These are phyloP conservation scores for Dactylella cylindrospora DNA, from an alignment of 2,329 filamentous ascomycete genomes.

Conservation along the genomic window DNA sequence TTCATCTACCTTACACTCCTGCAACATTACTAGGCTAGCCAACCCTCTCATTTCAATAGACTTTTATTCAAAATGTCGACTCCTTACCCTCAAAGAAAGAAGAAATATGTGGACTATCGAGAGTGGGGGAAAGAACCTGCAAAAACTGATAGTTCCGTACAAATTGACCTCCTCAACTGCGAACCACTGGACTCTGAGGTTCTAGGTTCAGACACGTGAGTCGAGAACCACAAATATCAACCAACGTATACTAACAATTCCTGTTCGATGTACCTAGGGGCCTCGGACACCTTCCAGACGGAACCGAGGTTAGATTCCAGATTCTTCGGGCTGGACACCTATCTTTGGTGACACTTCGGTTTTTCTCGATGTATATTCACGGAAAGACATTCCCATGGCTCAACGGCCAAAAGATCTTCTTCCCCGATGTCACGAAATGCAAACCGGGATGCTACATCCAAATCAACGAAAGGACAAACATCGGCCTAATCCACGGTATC, in stretches of 20 bases:
- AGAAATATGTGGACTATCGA: no score
- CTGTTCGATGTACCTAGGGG: slow-evolving; percentile 9
- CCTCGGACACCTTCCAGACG: slow-evolving; percentile 21
- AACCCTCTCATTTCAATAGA: no score
- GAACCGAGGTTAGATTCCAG: slow-evolving; percentile 17
- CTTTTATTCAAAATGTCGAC: no score
- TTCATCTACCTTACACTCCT: no score
- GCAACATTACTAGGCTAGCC: no score
- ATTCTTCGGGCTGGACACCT: slow-evolving; percentile 15
- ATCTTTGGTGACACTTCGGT: slow-evolving; percentile 14
- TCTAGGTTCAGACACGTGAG: slow-evolving; percentile 24
- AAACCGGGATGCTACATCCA: slow-evolving; percentile 26
- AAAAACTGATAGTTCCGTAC: no score
- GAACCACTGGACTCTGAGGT: slow-evolving; percentile 22
- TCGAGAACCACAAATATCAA: neutral
- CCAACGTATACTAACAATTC: neutral
- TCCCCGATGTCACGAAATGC: slow-evolving; percentile 17
- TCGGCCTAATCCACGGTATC: slow-evolving; percentile 9
- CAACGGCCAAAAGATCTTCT: slow-evolving; percentile 31
- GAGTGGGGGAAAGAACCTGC: no score
- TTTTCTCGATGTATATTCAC: slow-evolving; percentile 19
- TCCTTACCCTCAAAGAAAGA: no score
- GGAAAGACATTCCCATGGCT: slow-evolving; percentile 36
- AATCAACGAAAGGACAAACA: slow-evolving; percentile 3
- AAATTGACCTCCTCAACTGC: slow-evolving; percentile 4